Evolutionary conservation across 2,329 filamentous ascomycete genomes (phyloP).

Genomic region (Neofusicoccum ribis): DNA sequence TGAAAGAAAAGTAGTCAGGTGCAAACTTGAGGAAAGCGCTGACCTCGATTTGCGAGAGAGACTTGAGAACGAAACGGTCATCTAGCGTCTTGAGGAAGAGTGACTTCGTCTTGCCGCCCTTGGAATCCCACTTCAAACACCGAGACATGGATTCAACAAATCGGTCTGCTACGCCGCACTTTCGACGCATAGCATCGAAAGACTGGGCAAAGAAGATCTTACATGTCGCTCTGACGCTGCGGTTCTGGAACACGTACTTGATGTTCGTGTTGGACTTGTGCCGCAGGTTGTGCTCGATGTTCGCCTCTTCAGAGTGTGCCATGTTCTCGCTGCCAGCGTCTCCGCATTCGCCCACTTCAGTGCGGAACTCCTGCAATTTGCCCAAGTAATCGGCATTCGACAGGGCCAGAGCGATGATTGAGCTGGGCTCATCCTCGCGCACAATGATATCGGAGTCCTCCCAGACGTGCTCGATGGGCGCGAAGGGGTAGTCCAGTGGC

Average conservation of each 20-base stretch:
- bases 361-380: slow-evolving; percentile 70
- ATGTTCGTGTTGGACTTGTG: slow-evolving; percentile 87
- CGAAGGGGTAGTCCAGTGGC: slow-evolving; percentile 84
- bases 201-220: slow-evolving; percentile 99
- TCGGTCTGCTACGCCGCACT: slow-evolving; percentile 89
- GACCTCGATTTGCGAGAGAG: slow-evolving; percentile 85
- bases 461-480: slow-evolving; percentile 86
- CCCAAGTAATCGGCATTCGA: slow-evolving; percentile 82
- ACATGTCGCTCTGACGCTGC: slow-evolving; percentile 91
- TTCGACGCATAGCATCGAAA: slow-evolving; percentile 89
- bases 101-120: slow-evolving; percentile 96
- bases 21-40: slow-evolving; percentile 93
- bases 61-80: slow-evolving; percentile 90
- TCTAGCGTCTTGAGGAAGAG: slow-evolving; percentile 96
- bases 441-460: slow-evolving; percentile 97
- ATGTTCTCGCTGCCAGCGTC: slow-evolving; percentile 28
- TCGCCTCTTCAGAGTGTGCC: slow-evolving; percentile 55
- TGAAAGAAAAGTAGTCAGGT: slow-evolving; percentile 95
- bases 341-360: slow-evolving; percentile 25
- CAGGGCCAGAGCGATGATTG: slow-evolving; percentile 88
- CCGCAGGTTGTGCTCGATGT: slow-evolving; percentile 82
- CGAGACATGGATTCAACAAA: slow-evolving; percentile 94
- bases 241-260: slow-evolving; percentile 93
- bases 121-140: slow-evolving; percentile 97
- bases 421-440: slow-evolving; percentile 94